Base-by-base conservation (phyloP, 306 rosid genomes). In the Gastrolobium villosum region DNA sequence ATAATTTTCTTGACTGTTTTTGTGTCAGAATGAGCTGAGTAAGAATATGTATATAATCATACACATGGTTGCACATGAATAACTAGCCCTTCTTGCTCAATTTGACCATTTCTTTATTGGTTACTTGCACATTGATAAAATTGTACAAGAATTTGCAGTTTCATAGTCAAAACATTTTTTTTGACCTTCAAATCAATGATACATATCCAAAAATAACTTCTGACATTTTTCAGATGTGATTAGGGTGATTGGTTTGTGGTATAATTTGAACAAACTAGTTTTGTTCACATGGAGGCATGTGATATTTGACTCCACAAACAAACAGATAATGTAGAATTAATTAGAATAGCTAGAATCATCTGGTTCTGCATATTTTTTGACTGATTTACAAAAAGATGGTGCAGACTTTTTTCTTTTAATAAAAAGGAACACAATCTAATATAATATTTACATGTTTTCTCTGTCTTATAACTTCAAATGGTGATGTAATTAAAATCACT, bases 251-350 rank as follows among this genome's bases (percentile, higher is more conserved):
- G 50, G 57, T 62, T 14, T 40, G 69, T 70, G 74, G 62, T 62
- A 8, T 44, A 52, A 37, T 59, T 67, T 67, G 60, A 48, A 20
- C 41, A 67, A 10, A 49, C 26, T 45, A 37, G 64, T 76, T 5
- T 50, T 55, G 39, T 72, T 62, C 82, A 76, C 81, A 76, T 72
- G 76, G 69, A 77, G 26, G 72, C 90, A 80, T 77, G 82, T 86
- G 84, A 74, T 15, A 13, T 64, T 83, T 69, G 48, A 55, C 77
- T 34, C 40, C 15, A 35, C 7, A 48, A 56, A 50, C n/a, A 57
- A 65, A 71, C 9, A 28, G 46, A 63, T 3, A 53, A 63, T 50
- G 45, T 4, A 71, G 31, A 14, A 8, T 62, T 70, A 6, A n/a
- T 15, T 31, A 9, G 71, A 65, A 39, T 31, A 68, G 26, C 26